These are phyloP conservation scores for Leptographium wingfieldii DNA, from an alignment of 2,329 filamentous ascomycete genomes.

Conservation along the genomic window DNA sequence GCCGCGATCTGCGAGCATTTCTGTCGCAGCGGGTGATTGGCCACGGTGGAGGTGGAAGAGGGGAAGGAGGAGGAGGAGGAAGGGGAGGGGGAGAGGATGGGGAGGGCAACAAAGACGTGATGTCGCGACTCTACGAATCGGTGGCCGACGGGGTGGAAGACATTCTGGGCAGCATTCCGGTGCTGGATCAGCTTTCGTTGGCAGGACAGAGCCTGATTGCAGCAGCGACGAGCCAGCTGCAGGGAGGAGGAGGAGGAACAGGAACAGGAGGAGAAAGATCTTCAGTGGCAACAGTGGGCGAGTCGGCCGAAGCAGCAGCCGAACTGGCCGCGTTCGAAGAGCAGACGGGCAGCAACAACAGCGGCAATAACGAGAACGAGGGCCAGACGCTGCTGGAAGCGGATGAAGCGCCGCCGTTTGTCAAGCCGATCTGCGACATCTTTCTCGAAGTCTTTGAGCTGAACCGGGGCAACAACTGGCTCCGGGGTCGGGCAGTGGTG, in stretches of 20 bases:
- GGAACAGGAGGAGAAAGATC: background rate
- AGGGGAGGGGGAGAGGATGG: slow-evolving; percentile 14
- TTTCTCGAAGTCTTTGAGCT: slow-evolving; percentile 94
- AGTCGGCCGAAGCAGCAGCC: slow-evolving; percentile 64
- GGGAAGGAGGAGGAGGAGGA: background rate
- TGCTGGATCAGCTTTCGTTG: slow-evolving; percentile 84
- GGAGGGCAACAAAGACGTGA: slow-evolving; percentile 71
- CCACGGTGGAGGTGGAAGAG: background rate
- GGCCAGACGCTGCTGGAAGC: slow-evolving; percentile 49
- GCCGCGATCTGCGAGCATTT: slow-evolving; percentile 82
- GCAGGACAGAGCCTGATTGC: slow-evolving; percentile 86
- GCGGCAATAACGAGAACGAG: background rate
- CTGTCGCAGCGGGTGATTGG: slow-evolving; percentile 71
- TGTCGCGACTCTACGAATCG: slow-evolving; percentile 89
- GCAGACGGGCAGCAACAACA: background rate
- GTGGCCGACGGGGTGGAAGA: slow-evolving; percentile 98
- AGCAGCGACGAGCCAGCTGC: slow-evolving; percentile 55
- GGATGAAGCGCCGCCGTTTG: slow-evolving; percentile 85
- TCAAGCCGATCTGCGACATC: slow-evolving; percentile 95
- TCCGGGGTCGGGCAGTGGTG: slow-evolving; percentile 87
- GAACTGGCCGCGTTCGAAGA: slow-evolving; percentile 93
- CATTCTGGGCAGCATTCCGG: slow-evolving; percentile 88
- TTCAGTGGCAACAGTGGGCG: background rate
- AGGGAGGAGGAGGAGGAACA: slow-evolving; percentile 15
- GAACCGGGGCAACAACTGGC: slow-evolving; percentile 92